Base-by-base conservation (phyloP, 1,139 yeast species). In the Candida tetrigidarum region DNA sequence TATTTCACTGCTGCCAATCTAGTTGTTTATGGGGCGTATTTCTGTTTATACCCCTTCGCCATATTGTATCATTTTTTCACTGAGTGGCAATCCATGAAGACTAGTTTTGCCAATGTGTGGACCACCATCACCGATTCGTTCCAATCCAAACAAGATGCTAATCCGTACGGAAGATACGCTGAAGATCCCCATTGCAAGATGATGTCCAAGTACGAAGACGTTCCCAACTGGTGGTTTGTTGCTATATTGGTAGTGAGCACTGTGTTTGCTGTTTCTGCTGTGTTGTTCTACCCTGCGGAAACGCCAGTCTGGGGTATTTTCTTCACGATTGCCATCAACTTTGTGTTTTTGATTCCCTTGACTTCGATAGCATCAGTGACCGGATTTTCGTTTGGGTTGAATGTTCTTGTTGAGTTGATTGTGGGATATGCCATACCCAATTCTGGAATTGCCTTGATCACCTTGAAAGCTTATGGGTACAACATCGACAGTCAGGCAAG, bases 1-100 rank as follows among this genome's bases (percentile, higher is more conserved):
- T 73, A 71, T 50, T 72, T 69, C 46, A 57, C 69, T 28, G 77
- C 78, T 5, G 77, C 76, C 0, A 71, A 68, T 52, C 58, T 72
- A 46, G 73, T 72, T 4, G 51, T 68, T 2, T 73, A 72, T 50
- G 77, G 77, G 1, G 76, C 77, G 1, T 62, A 63, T 47, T 72
- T 71, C 54, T 68, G 70, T 30, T 54, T 72, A 18, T 72, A 72
- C 45, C 78, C 78, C 0, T 72, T 72, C 58, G 73, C 76, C 2
- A 65, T 72, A 12, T 44, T 71, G 2, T 74, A 73, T 50, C 46
- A 46, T 39, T 35, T 40, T 18, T 55, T 62, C 3, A 67, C 71
- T 11, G 79, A 74, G 51, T 74, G 79, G 79, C 59, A 59, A n/a
- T 66, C 77, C 2, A 71, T 71, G 70, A 69, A 66, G 40, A 51